Conservation (phyloP, 2,329 filamentous ascomycete species). For the Fusarium dimerum region DNA sequence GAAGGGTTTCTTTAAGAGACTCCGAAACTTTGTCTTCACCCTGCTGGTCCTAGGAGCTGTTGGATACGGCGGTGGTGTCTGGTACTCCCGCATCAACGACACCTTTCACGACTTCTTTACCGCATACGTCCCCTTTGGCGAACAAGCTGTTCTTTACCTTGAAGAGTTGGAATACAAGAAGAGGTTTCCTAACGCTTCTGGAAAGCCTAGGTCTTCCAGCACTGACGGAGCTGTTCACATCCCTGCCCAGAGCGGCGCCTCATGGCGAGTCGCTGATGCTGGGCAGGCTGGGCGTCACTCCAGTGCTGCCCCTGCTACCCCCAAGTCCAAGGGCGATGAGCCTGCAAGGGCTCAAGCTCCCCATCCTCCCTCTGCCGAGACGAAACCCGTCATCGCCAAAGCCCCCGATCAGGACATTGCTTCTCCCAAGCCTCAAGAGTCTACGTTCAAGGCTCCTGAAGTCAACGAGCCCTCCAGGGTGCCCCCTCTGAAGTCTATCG, state of each 20-base stretch:
- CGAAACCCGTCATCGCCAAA: conserved; percentile 30
- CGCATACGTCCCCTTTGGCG: conserved; percentile 91
- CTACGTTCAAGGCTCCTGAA: conserved; percentile 56
- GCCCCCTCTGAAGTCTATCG: conserved; percentile 69
- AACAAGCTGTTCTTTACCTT: conserved; percentile 91
- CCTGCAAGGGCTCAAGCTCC: conserved; percentile 34
- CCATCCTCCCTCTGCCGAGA: conserved; percentile 27
- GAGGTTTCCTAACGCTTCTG: conserved; percentile 64
- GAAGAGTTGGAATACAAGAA: conserved; percentile 93
- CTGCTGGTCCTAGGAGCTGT: conserved; percentile 74
- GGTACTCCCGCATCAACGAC: conserved; percentile 90
- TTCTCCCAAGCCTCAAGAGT: conserved; percentile 24
- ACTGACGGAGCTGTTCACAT: conserved; percentile 76
- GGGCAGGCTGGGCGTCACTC: conserved; percentile 59
- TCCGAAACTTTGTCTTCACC: conserved; percentile 76
- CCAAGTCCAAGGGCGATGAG: conserved; percentile 31
- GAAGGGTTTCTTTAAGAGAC: conserved; percentile 69
- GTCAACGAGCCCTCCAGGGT: conserved; percentile 66
- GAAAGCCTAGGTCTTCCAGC: conserved; percentile 50
- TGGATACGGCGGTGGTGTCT: conserved; percentile 85
- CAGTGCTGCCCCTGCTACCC: conserved; percentile 50
- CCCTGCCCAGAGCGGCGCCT: conserved; percentile 81
- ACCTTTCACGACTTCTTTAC: conserved; percentile 99
- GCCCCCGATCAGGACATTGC: conserved; percentile 36
- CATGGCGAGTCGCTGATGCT: conserved; percentile 72